These are phyloP conservation scores for Termitomyces sp. DNA, from an alignment of 768 basidiomycete genomes.

Conservation along the genomic window DNA sequence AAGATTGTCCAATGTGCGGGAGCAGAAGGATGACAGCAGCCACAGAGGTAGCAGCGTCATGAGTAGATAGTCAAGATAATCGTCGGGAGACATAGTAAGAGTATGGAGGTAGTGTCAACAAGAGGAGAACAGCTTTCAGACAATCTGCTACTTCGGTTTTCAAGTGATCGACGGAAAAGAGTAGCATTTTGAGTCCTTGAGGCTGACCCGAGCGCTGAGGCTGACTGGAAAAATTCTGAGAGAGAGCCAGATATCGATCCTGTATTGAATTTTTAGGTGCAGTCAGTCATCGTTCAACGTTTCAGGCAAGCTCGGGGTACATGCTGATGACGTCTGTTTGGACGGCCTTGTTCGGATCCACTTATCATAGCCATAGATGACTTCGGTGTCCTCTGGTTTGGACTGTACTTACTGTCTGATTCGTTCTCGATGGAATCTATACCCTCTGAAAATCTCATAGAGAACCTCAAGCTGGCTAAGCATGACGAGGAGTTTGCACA, in stretches of 20 bases:
- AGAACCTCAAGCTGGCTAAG: no score
- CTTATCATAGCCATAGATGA: no score
- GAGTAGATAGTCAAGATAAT: not conserved
- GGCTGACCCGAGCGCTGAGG: not conserved
- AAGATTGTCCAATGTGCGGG: not conserved
- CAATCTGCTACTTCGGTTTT: not conserved
- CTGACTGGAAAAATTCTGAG: not conserved
- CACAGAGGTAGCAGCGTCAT: not conserved
- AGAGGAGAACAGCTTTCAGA: not conserved
- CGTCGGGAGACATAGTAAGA: not conserved
- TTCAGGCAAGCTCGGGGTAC: no score
- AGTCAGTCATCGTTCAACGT: not conserved
- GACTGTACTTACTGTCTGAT: no score
- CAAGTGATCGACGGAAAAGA: not conserved
- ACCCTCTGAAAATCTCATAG: no score
- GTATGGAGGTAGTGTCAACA: not conserved
- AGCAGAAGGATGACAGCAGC: not conserved
- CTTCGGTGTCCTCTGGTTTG: no score
- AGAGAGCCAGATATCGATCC: not conserved
- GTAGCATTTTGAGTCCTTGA: not conserved
- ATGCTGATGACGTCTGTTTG: no score
- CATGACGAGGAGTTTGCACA: no score
- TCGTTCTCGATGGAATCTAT: no score
- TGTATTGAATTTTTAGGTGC: not conserved
- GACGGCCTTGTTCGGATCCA: no score